phyloP scores from a whole-genome alignment of 2,329 filamentous ascomycete species.

The Fusarium sp. region DNA sequence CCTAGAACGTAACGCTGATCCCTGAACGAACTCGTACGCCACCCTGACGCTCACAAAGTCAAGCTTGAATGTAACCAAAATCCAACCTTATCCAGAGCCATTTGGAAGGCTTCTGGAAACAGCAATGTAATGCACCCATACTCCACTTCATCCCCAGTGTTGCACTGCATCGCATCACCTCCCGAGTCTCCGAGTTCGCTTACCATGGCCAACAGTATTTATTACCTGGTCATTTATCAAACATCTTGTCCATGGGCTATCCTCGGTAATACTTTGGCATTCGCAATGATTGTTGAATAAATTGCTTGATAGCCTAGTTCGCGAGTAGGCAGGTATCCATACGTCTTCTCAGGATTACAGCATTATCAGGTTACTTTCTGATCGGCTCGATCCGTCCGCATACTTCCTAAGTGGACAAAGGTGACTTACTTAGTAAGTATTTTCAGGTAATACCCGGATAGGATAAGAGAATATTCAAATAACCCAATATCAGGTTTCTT shows the following conservation, averaged over 20 bases:
- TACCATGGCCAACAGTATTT: no score
- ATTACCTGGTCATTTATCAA: slow-evolving; percentile 1
- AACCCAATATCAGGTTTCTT: no score
- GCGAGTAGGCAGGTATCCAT: no score
- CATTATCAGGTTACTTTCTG: no score
- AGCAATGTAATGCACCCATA: neutral
- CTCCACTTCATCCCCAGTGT: neutral
- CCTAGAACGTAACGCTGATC: slow-evolving; percentile 9
- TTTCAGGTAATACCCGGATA: no score
- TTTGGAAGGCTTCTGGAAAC: slow-evolving; percentile 28
- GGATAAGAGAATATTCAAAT: no score
- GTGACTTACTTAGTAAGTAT: no score
- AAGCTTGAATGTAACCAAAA: slow-evolving; percentile 18
- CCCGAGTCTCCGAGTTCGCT: slow-evolving; percentile 12
- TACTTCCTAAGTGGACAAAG: no score
- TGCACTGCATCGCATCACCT: neutral
- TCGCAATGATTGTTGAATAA: neutral
- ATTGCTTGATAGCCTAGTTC: neutral
- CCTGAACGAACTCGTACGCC: neutral
- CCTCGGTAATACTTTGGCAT: slow-evolving; percentile 2
- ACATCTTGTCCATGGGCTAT: slow-evolving; percentile 6
- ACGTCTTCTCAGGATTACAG: no score
- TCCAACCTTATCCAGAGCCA: slow-evolving; percentile 4
- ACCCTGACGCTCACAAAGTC: neutral
- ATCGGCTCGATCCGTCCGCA: no score